Conservation (phyloP, 2,329 filamentous ascomycete species). For the Penicillium sp. region DNA sequence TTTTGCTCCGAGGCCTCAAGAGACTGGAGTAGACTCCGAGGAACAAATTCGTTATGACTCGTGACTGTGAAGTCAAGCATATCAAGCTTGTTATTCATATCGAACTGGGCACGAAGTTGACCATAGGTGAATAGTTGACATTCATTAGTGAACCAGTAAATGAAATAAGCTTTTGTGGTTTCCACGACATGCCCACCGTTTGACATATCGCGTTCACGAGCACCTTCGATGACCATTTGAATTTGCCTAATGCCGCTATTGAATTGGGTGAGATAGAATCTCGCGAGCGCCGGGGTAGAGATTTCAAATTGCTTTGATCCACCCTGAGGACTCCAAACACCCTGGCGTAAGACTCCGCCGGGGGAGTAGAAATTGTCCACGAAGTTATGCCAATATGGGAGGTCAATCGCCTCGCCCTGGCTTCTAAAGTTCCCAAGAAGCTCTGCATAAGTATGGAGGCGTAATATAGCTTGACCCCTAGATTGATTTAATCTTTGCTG, state of each 20-base stretch:
- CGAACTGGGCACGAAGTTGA: constrained; percentile 76
- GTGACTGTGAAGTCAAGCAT: constrained; percentile 79
- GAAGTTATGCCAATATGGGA: constrained; percentile 78
- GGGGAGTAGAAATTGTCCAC: constrained; percentile 81
- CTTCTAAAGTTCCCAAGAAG: constrained; percentile 60
- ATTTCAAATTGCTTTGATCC: constrained; percentile 87
- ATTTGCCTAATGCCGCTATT: constrained; percentile 83
- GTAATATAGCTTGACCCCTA: constrained; percentile 55
- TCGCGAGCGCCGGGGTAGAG: constrained; percentile 75
- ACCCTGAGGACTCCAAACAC: constrained; percentile 59
- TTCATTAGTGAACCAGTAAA: constrained; percentile 86
- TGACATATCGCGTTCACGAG: constrained; percentile 60
- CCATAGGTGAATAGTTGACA: constrained; percentile 83
- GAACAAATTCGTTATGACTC: constrained; percentile 81
- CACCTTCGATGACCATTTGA: constrained; percentile 79
- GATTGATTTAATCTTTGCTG: constrained; percentile 32
- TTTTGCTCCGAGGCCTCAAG: constrained; percentile 59
- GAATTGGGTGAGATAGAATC: constrained; percentile 90
- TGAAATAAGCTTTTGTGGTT: constrained; percentile 75
- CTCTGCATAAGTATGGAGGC: constrained; percentile 61
- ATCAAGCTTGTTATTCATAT: constrained; percentile 78
- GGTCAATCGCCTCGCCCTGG: constrained; percentile 66
- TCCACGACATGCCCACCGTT: constrained; percentile 74
- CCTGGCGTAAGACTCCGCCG: constrained; percentile 75
- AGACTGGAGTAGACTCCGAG: constrained; percentile 62